Conservation (phyloP, 129 eudicot species). For the Heracleum sosnowskyi region DNA sequence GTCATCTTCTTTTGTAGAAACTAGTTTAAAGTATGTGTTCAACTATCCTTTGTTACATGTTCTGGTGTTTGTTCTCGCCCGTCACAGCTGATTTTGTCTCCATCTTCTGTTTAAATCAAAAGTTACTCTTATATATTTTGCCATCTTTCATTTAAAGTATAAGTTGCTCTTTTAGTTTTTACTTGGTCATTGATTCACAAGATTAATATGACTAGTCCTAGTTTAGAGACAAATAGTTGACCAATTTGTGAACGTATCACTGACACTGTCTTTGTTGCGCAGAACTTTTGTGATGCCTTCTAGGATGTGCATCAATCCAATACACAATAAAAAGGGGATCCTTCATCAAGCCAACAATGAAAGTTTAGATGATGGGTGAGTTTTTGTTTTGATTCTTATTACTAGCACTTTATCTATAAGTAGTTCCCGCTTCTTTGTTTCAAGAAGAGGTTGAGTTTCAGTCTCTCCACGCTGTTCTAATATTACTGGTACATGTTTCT, state of each 20-base stretch:
- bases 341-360: conserved; percentile 46
- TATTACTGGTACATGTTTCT: neutral
- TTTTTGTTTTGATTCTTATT: conserved; percentile 6
- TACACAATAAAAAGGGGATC: conserved; percentile 86
- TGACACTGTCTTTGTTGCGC: conserved; percentile 15
- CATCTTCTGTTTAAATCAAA: neutral
- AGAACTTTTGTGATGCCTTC: conserved; percentile 99
- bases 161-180: neutral
- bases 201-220: neutral
- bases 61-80: neutral
- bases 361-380: conserved; percentile 60
- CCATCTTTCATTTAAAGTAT: neutral
- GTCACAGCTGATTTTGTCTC: neutral
- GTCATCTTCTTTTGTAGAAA: neutral
- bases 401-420: neutral
- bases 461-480: neutral
- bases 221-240: neutral
- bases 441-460: neutral
- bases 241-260: neutral
- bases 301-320: conserved; percentile 91
- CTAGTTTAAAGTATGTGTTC: neutral
- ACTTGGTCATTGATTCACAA: neutral
- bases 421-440: neutral
- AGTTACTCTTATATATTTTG: neutral
- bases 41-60: neutral